These are phyloP conservation scores for Berberis vulgaris DNA, from an alignment of 164 flowering plant genomes.

Conservation along the genomic window DNA sequence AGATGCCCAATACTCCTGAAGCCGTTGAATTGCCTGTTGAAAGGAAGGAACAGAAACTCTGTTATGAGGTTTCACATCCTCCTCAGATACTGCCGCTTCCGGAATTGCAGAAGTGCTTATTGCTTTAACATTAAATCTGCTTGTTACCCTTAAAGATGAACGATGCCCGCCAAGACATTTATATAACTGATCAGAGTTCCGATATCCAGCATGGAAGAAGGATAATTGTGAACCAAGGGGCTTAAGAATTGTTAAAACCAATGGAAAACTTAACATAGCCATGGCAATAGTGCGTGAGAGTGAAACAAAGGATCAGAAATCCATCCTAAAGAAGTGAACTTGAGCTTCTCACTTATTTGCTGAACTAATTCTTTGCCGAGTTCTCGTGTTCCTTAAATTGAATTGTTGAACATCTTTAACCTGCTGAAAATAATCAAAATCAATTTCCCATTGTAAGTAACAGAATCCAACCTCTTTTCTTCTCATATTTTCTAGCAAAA, in stretches of 20 bases:
- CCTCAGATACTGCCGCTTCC: conserved; percentile 10
- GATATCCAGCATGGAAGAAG: conserved; percentile 6
- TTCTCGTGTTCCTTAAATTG: too few relatives aligned
- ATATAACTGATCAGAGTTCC: conserved; percentile 15
- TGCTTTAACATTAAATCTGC: conserved; percentile 13
- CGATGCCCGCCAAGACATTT: conserved; percentile 4
- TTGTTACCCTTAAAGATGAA: conserved; percentile 7
- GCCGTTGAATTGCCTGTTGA: conserved; percentile 92
- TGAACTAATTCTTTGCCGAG: too few relatives aligned
- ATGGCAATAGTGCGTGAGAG: conserved; percentile 5
- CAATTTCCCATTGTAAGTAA: too few relatives aligned
- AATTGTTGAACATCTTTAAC: too few relatives aligned
- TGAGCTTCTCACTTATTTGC: too few relatives aligned
- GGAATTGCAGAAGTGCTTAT: conserved; percentile 18
- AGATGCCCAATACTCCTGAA: conserved; percentile 99
- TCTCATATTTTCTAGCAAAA: too few relatives aligned
- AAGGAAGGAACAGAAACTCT: conserved; percentile 51
- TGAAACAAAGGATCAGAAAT: neutral
- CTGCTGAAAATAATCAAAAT: too few relatives aligned
- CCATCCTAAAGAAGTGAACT: too few relatives aligned
- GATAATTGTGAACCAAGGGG: conserved; percentile 19
- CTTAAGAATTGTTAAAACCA: conserved; percentile 28
- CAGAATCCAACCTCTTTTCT: too few relatives aligned
- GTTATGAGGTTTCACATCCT: conserved; percentile 11
- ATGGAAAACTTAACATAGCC: conserved; percentile 36